Base-by-base conservation (phyloP, 768 basidiomycete species). In the Agaricus blazei region DNA sequence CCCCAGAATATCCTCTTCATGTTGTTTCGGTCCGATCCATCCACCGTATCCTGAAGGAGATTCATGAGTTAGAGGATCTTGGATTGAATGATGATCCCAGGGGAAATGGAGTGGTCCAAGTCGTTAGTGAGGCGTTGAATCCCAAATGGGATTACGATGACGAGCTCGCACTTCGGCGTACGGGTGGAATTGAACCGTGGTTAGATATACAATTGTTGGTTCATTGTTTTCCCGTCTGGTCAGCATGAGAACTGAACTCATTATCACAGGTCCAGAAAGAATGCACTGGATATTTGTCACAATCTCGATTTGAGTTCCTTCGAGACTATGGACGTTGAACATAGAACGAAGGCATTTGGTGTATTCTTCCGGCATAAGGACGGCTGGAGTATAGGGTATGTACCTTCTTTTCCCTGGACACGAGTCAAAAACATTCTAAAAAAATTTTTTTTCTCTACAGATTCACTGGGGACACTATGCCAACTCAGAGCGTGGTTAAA, bases 381-480 rank as follows among this genome's bases (percentile, higher is more conserved):
- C 48, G 90, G 83, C 3, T 93, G 89, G 89, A 87, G 86, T 63
- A 71, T 90, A 19, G 83, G 79, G 89, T 92, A 64, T 57, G 87
- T 76, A 34, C 65, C 68, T 71, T 2, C 76, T 71, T 75, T 76
- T 75, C 59, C 66, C 73, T 29, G 71, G 70, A 70, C 73, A 36
- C 51, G 44, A 48, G 52, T 36, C 34, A n/a, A 43, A 38, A 36
- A 15, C 26, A 34, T 28, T 19, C 34, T 36, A 49, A n/a, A 34
- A 34, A 19, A 19, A 19, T 19, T 19, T 34, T 8, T 37, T 19
- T 24, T 7, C 4, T 14, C 6, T 9, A 5, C 59, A 96, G 94
- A 23, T 98, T 90, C 65, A 98, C 96, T 3, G 95, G 87, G 4
- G 96, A 98, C 67, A 98, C 95, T 1, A 76, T 80, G 65, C 94